These are phyloP conservation scores for Papiliotrema terrestris DNA, from an alignment of 1,284 basidiomycete genomes.

Conservation along the genomic window DNA sequence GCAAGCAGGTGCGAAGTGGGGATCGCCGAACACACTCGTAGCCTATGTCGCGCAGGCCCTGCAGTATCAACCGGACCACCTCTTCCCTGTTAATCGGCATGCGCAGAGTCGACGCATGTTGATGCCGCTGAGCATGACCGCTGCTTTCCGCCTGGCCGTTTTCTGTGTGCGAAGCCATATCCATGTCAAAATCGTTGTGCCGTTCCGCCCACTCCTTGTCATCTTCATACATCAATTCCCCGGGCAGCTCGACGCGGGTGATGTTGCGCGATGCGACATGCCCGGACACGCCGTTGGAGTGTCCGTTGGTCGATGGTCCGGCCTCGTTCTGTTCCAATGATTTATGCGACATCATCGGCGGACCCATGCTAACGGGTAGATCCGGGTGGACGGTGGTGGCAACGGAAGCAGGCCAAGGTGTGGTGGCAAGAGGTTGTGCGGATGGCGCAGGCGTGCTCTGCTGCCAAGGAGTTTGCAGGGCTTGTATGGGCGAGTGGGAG, in stretches of 20 bases:
- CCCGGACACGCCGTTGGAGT: neutral
- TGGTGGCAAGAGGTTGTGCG: neutral
- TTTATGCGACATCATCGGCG: neutral
- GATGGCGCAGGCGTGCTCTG: neutral
- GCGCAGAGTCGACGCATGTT: constrained; percentile 18
- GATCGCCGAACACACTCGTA: constrained; percentile 67
- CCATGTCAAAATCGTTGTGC: neutral
- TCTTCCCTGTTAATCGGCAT: constrained; percentile 74
- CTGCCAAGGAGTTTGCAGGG: constrained; percentile 3
- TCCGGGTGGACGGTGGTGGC: neutral
- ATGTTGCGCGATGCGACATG: neutral
- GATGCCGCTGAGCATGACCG: constrained; percentile 3
- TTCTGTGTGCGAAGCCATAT: neutral
- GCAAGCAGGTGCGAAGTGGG: neutral
- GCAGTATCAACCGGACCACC: constrained; percentile 83
- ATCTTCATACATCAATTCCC: constrained; percentile 42
- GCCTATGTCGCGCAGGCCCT: constrained; percentile 87
- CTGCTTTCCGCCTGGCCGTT: constrained; percentile 6
- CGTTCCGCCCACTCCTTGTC: constrained; percentile 32
- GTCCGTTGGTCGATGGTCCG: constrained; percentile 1
- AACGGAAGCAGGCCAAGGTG: neutral
- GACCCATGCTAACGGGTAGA: constrained; percentile 8
- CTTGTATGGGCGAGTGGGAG: neutral
- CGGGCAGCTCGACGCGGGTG: neutral
- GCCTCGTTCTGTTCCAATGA: neutral